phyloP scores from a whole-genome alignment of 2,329 filamentous ascomycete species.

The Cordyceps javanica region DNA sequence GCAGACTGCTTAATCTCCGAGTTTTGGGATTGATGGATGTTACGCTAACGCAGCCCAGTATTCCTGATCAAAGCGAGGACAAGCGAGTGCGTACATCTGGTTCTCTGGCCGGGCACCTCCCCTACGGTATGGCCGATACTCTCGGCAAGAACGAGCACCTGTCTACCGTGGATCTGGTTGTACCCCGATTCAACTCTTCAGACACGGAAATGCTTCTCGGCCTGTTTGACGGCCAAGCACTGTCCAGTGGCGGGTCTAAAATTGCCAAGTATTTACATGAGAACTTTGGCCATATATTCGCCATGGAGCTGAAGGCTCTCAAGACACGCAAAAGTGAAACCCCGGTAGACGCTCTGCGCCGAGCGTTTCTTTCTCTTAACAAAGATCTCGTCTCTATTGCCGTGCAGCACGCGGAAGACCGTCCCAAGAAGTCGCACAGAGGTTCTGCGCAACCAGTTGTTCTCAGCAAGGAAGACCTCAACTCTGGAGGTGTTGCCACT shows the following conservation, averaged over 20 bases:
- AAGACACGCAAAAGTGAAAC: conserved; percentile 64
- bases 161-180: conserved; percentile 91
- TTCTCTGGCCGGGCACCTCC: conserved; percentile 82
- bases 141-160: conserved; percentile 89
- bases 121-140: conserved; percentile 96
- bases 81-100: conserved; percentile 93
- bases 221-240: conserved; percentile 92
- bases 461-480: conserved; percentile 81
- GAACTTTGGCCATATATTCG: conserved; percentile 83
- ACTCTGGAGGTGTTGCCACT: conserved; percentile 85
- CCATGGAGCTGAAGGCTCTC: conserved; percentile 70
- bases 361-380: conserved; percentile 84
- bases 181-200: conserved; percentile 83
- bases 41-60: conserved; percentile 84
- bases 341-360: conserved; percentile 73
- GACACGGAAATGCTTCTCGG: conserved; percentile 87
- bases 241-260: conserved; percentile 85
- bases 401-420: conserved; percentile 72
- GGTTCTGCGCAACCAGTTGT: conserved; percentile 67
- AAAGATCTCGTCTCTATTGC: conserved; percentile 88
- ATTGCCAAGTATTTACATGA: conserved; percentile 96
- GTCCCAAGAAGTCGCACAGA: conserved; percentile 59
- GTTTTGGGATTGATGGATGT: conserved; percentile 97
- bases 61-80: conserved; percentile 93
- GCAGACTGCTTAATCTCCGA: conserved; percentile 71